phyloP scores from a whole-genome alignment of 2,329 filamentous ascomycete species.

The Penicillium paneum region DNA sequence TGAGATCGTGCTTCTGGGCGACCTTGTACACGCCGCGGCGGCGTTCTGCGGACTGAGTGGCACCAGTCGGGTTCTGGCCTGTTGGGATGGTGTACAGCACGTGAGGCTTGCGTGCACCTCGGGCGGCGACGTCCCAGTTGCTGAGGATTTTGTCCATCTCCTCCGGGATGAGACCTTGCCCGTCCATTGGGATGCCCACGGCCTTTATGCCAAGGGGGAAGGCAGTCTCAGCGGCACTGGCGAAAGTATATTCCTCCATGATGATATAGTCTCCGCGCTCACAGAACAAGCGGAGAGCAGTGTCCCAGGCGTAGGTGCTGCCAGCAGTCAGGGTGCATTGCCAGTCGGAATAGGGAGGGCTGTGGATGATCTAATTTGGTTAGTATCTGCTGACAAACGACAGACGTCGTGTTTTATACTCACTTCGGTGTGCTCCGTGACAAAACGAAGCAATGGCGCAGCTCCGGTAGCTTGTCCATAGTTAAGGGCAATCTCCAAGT shows the following conservation, averaged over 20 bases:
- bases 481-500: conserved; percentile 86
- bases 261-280: conserved; percentile 72
- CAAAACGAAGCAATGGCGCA: conserved; percentile 81
- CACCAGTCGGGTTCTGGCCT: conserved; percentile 87
- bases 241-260: conserved; percentile 89
- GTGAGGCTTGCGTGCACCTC: conserved; percentile 62
- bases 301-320: conserved; percentile 81
- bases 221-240: conserved; percentile 67
- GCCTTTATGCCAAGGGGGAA: conserved; percentile 61
- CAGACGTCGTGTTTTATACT: background rate
- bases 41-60: conserved; percentile 68
- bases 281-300: conserved; percentile 77
- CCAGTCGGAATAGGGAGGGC: conserved; percentile 90
- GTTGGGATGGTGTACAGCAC: conserved; percentile 71
- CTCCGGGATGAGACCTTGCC: conserved; percentile 61
- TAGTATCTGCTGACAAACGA: conserved; percentile 1
- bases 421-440: conserved; percentile 89
- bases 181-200: conserved; percentile 63
- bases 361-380: conserved; percentile 62
- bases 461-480: conserved; percentile 86
- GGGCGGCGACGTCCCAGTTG: conserved; percentile 60
- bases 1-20: conserved; percentile 78
- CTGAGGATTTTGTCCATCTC: conserved; percentile 61
- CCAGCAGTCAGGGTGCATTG: conserved; percentile 77
- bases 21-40: conserved; percentile 71